A percentile compares a stretch with the other conserved stretches of the same genome.
Conservation (phyloP, 768 basidiomycete species). For the Lactarius akahatsu region DNA sequence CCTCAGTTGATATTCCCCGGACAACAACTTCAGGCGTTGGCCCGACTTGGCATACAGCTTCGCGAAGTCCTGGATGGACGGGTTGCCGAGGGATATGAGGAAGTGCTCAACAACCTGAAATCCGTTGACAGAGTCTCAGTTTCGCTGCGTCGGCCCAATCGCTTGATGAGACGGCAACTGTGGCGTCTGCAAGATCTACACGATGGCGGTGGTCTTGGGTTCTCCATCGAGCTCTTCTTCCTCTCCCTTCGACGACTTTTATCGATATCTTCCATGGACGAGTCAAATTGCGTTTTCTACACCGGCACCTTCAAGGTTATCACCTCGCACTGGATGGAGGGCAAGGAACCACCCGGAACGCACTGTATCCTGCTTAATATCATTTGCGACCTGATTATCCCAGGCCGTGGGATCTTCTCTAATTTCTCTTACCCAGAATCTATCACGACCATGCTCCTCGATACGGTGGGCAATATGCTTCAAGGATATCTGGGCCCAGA, state of each 20-base stretch:
- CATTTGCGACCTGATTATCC: constrained; percentile 13
- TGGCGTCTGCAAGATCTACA: neutral
- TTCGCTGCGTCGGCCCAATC: neutral
- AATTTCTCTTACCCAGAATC: neutral
- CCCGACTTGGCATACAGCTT: neutral
- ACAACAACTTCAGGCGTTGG: neutral
- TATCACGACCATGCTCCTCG: too few species aligned
- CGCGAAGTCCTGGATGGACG: too few species aligned
- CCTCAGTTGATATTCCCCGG: neutral
- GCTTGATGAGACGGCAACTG: neutral
- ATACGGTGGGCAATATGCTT: too few species aligned
- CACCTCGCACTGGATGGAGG: neutral
- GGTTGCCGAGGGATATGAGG: neutral
- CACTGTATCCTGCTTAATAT: neutral
- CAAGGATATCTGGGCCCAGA: too few species aligned
- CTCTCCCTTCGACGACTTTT: neutral
- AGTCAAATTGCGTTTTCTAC: neutral
- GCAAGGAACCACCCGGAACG: neutral
- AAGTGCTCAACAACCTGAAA: neutral
- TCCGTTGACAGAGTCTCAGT: neutral
- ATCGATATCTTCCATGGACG: neutral
- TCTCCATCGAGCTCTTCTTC: neutral
- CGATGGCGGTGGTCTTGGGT: neutral
- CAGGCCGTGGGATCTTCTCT: constrained; percentile 9
- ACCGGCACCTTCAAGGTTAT: neutral